Evolutionary conservation across 1,139 yeast genomes (phyloP), one percentile per base, ranked within the genome.

Genomic region (Geotrichum carabidarum): DNA sequence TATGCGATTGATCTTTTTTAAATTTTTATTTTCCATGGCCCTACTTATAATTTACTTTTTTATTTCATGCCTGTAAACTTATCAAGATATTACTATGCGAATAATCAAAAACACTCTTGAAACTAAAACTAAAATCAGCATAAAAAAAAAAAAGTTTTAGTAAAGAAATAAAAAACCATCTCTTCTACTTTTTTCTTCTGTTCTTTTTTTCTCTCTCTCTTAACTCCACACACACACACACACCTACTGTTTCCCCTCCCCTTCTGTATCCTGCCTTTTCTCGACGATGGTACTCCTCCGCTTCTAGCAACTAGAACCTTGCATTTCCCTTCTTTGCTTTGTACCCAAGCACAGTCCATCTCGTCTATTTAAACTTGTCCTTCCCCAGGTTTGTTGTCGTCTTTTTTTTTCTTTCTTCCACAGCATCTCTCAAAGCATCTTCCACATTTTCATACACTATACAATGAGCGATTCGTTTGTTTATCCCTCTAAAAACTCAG

Each of bases 401-500:
- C 32, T 18, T n/a, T 27, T 48, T 18, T 30, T 15, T 22, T 14
- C 37, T 22, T 14, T 22, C 37, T 11, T 27, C 5, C 22, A 9
- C 31, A 27, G 11, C 36, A 27, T 37, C 22, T 15, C n/a, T 40
- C 32, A 17, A 17, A 35, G 18, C 17, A 11, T 27, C 43, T n/a
- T 14, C 50, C 18, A 11, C 50, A 3, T 45, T 27, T 34, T 27
- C 45, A 34, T 49, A 9, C 18, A 46, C 14, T 7, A n/a, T 18
- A 47, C 36, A 17, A 52, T 41, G 48, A 45, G 51, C 34, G 55
- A 48, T 30, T 34, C 56, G 14, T 54, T 44, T 31, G 40, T 44
- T 37, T 50, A 54, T 40, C 51, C 57, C 36, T 22, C 51, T n/a
- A 44, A 44, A 27, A 42, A 42, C 34, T 44, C 27, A 6, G 43